A percentile compares a stretch with the other conserved stretches of the same genome.
These are phyloP conservation scores for Trypanosoma vivax DNA, from an alignment of 208 protist species.

Conservation along the genomic window DNA sequence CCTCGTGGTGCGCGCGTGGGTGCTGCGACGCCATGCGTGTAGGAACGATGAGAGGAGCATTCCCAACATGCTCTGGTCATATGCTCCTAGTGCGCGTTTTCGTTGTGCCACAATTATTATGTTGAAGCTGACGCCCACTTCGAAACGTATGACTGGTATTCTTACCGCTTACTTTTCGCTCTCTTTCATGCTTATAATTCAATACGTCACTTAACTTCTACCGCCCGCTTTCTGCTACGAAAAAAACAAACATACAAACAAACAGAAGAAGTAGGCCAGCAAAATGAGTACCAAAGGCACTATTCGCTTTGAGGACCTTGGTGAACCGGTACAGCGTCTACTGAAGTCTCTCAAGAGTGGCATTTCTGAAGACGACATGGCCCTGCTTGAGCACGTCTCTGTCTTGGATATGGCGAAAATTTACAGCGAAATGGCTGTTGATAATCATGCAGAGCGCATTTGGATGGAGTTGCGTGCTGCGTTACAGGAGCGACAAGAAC, in stretches of 20 bases:
- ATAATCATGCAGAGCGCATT: slow-evolving; percentile 64
- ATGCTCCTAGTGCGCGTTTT: too few species aligned
- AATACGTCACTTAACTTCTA: too few species aligned
- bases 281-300: slow-evolving; percentile 21
- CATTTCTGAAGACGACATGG: slow-evolving; percentile 70
- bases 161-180: too few species aligned
- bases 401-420: slow-evolving; percentile 87
- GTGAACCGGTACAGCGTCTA: slow-evolving; percentile 75
- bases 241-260: background rate
- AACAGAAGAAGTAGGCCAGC: background rate
- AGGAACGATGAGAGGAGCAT: background rate
- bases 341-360: slow-evolving; percentile 56
- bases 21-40: background rate
- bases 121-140: too few species aligned
- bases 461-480: slow-evolving; percentile 59
- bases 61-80: too few species aligned
- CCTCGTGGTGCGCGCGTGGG: background rate
- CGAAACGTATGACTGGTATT: too few species aligned
- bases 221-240: background rate
- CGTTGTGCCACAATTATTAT: too few species aligned
- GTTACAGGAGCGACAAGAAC: slow-evolving; percentile 42
- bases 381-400: slow-evolving; percentile 68
- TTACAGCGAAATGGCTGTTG: slow-evolving; percentile 60
- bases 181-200: too few species aligned
- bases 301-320: slow-evolving; percentile 82